A percentile compares a stretch with the other conserved stretches of the same genome.
These are phyloP conservation scores for Candida mesenterica DNA, from an alignment of 1,139 yeast genomes.

Conservation along the genomic window DNA sequence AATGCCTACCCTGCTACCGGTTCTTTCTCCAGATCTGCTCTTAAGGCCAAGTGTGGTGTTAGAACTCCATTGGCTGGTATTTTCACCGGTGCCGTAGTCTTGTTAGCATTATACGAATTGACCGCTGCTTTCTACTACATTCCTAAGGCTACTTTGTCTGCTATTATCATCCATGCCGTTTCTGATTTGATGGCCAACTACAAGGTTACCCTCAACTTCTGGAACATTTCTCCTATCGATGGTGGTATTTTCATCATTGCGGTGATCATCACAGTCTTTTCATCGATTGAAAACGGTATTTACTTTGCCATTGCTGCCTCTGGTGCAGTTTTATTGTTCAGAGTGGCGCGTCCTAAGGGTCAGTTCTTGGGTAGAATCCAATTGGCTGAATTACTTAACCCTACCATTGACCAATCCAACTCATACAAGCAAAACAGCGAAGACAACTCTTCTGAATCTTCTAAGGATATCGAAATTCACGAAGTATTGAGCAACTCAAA, in stretches of 20 bases:
- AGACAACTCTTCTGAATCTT: conserved; percentile 10
- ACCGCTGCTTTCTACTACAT: conserved; percentile 84
- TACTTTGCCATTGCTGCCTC: conserved; percentile 90
- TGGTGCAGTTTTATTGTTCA: conserved; percentile 67
- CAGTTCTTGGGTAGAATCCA: conserved; percentile 76
- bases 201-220: conserved; percentile 68
- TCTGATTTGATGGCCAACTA: conserved; percentile 79
- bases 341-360: conserved; percentile 80
- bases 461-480: conserved; percentile 41
- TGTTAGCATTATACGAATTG: conserved; percentile 80
- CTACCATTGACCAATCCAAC: conserved; percentile 31
- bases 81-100: conserved; percentile 84
- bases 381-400: conserved; percentile 67
- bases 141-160: conserved; percentile 84
- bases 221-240: conserved; percentile 76
- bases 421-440: conserved; percentile 11
- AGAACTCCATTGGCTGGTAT: conserved; percentile 93
- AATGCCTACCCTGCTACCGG: conserved; percentile 96
- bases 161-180: conserved; percentile 94
- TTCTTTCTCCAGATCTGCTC: conserved; percentile 90
- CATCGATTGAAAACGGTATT: conserved; percentile 84
- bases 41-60: conserved; percentile 94
- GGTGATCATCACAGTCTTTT: conserved; percentile 75
- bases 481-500: conserved; percentile 36
- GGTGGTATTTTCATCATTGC: conserved; percentile 73